Percentiles rank a stretch among this genome's conserved stretches.
phyloP scores from a whole-genome alignment of 23 red algal genomes.

The Gracilaria gracilis region DNA sequence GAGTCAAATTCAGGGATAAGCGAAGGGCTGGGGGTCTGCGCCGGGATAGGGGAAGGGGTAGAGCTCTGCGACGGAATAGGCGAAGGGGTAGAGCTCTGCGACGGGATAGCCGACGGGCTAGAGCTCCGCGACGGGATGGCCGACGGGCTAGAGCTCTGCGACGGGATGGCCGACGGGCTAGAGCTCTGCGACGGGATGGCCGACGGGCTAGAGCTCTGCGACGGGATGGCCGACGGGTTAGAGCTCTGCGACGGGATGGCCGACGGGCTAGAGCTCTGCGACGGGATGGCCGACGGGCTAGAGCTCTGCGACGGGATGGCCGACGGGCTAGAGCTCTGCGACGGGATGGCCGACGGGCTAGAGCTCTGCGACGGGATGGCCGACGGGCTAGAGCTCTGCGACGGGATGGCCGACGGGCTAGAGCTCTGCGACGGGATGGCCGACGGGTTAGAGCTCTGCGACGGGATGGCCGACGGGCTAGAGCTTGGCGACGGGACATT shows the following conservation, averaged over 20 bases:
- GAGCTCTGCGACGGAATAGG: no score
- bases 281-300: not conserved
- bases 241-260: not conserved
- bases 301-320: not conserved
- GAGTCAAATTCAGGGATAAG: constrained; percentile 1
- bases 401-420: not conserved
- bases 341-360: not conserved
- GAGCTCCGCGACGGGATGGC: not conserved
- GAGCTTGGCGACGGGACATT: not conserved
- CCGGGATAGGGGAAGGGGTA: no score
- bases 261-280: not conserved
- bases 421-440: not conserved
- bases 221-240: not conserved
- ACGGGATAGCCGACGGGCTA: no score
- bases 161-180: not conserved
- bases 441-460: not conserved
- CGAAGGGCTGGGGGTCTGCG: constrained; percentile 14
- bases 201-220: not conserved
- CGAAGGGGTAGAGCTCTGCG: no score
- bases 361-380: not conserved
- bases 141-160: not conserved
- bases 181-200: not conserved
- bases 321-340: not conserved
- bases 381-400: not conserved
- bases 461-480: not conserved